These are phyloP conservation scores for Malus hybrid DNA, from an alignment of 331 rosid species.

Conservation along the genomic window DNA sequence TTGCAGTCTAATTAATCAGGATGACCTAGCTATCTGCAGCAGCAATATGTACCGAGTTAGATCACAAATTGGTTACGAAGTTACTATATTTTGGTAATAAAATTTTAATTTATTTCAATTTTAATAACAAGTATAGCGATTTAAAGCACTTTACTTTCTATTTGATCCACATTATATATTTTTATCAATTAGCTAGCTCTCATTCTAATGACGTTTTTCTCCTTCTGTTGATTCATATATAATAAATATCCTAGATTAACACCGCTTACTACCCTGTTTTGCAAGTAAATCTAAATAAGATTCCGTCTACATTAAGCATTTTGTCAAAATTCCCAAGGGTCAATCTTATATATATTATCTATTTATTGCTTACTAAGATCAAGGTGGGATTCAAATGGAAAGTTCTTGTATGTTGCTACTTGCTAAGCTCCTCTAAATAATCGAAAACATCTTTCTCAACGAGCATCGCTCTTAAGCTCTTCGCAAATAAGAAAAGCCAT, in stretches of 20 bases:
- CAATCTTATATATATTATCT: not conserved
- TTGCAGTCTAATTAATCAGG: too few species aligned
- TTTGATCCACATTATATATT: not conserved
- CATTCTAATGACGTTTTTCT: not conserved
- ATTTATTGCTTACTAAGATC: not conserved
- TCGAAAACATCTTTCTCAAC: not conserved
- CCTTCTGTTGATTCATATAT: not conserved
- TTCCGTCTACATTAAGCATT: not conserved
- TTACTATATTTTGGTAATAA: too few species aligned
- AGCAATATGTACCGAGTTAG: too few species aligned
- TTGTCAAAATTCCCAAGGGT: not conserved
- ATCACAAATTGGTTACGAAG: too few species aligned
- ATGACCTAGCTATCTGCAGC: too few species aligned
- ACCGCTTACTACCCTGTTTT: not conserved
- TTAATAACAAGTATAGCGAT: not conserved
- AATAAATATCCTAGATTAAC: not conserved
- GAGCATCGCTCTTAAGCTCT: not conserved
- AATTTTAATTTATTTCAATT: not conserved
- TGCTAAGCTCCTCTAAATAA: not conserved
- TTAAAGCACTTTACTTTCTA: not conserved
- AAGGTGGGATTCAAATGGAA: not conserved
- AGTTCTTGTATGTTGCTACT: not conserved
- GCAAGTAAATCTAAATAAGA: not conserved
- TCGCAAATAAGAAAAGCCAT: not conserved
- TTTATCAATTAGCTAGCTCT: not conserved